A percentile compares a stretch with the other conserved stretches of the same genome.
phyloP scores from a whole-genome alignment of 805 yeast genomes.

The Brettanomyces sp. region DNA sequence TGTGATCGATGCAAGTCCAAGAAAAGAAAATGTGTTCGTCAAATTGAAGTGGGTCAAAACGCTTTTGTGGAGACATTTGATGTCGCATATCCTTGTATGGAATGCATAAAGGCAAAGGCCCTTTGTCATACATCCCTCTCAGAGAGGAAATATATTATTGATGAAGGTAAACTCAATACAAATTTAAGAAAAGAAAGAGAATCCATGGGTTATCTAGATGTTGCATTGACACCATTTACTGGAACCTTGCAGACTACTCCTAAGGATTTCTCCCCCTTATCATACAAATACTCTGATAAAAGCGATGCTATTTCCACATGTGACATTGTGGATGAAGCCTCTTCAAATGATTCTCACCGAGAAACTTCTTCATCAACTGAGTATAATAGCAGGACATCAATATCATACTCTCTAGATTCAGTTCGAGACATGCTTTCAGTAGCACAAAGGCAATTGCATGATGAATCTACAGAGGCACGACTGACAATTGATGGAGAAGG shows the following conservation, averaged over 20 bases:
- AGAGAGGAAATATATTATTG: slow-evolving; percentile 2
- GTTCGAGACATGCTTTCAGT: too few species aligned
- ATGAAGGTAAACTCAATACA: background rate
- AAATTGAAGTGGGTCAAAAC: background rate
- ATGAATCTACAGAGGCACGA: background rate
- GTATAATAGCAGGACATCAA: background rate
- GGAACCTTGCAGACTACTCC: too few species aligned
- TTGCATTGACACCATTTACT: background rate
- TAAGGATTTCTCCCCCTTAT: too few species aligned
- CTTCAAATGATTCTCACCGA: background rate
- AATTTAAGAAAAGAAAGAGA: background rate
- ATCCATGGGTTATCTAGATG: background rate
- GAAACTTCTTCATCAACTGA: background rate
- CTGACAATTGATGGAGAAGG: background rate
- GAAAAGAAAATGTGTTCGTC: slow-evolving; percentile 6
- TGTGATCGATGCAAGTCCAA: slow-evolving; percentile 7
- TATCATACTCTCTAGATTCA: background rate
- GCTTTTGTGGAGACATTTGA: slow-evolving; percentile 3
- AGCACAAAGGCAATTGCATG: background rate
- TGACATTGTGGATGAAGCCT: background rate
- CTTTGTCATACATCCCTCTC: slow-evolving; percentile 5
- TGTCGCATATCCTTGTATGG: slow-evolving; percentile 5
- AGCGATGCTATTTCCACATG: background rate
- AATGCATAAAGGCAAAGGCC: slow-evolving; percentile 4
- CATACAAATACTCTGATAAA: background rate